Evolutionary conservation across 2,329 filamentous ascomycete genomes (phyloP).

Genomic region (Fusarium albosuccineum): DNA sequence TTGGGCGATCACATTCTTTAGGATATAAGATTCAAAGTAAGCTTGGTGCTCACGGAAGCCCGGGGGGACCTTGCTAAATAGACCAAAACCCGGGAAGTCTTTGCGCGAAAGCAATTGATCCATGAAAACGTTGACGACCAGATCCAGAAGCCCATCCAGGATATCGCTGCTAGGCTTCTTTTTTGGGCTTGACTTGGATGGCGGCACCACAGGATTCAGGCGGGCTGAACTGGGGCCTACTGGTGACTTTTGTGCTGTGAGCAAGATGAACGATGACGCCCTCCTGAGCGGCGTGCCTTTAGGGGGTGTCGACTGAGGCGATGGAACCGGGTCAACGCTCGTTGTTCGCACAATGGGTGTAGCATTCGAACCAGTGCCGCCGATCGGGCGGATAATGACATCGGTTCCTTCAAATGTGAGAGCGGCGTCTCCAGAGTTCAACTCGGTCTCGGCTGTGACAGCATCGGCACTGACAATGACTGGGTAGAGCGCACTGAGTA

Average conservation of each 20-base stretch:
- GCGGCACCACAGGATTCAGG: constrained; percentile 60
- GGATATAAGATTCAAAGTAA: constrained; percentile 91
- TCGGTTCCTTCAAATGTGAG: constrained; percentile 89
- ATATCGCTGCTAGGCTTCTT: constrained; percentile 75
- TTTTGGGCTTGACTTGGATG: constrained; percentile 60
- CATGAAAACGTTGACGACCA: constrained; percentile 83
- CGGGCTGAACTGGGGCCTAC: constrained; percentile 70
- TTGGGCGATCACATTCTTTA: constrained; percentile 80
- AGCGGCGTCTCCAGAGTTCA: constrained; percentile 84
- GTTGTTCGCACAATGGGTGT: constrained; percentile 81
- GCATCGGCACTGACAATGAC: constrained; percentile 88
- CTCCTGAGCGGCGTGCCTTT: constrained; percentile 76
- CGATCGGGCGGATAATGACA: constrained; percentile 83
- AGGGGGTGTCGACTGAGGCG: constrained; percentile 60
- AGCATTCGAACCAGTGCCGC: constrained; percentile 64
- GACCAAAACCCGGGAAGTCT: constrained; percentile 88
- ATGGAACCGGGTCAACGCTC: constrained; percentile 65
- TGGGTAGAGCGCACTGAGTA: constrained; percentile 87
- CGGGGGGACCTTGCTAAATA: constrained; percentile 90
- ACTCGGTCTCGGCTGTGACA: constrained; percentile 84
- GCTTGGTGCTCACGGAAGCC: constrained; percentile 95
- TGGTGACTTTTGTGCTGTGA: constrained; percentile 77
- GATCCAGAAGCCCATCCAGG: constrained; percentile 80
- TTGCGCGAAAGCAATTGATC: constrained; percentile 89
- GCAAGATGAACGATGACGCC: constrained; percentile 90